phyloP scores from a whole-genome alignment of 2,329 filamentous ascomycete genomes.

The Ophiostoma ips region DNA sequence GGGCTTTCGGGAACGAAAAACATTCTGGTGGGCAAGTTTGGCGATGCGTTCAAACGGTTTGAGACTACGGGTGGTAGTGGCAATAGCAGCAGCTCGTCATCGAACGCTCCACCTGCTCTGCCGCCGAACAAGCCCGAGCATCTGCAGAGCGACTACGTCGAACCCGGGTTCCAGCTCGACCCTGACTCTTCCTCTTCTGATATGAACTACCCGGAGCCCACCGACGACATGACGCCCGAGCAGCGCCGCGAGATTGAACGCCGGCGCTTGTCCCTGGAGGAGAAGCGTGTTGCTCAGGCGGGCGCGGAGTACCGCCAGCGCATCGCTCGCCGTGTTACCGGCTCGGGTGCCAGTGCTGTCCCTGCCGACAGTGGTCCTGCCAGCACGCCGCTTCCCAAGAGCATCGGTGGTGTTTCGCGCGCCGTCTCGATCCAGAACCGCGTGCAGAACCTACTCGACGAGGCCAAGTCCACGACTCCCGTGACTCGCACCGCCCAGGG shows the following conservation, averaged over 20 bases:
- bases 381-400: slow-evolving; percentile 26
- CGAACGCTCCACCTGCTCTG: background rate
- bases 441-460: slow-evolving; percentile 71
- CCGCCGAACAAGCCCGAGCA: slow-evolving; percentile 34
- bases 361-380: slow-evolving; percentile 13
- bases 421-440: slow-evolving; percentile 85
- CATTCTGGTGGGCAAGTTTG: slow-evolving; percentile 76
- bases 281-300: slow-evolving; percentile 75
- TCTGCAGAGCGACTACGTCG: slow-evolving; percentile 51
- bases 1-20: slow-evolving; percentile 64
- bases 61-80: slow-evolving; percentile 35
- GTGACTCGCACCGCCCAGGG: slow-evolving; percentile 66
- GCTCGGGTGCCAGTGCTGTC: background rate
- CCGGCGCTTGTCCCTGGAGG: slow-evolving; percentile 67
- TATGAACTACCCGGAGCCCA: slow-evolving; percentile 42
- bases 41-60: slow-evolving; percentile 86
- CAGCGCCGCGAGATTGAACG: slow-evolving; percentile 83
- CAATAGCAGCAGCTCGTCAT: slow-evolving; percentile 16
- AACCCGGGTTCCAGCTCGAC: slow-evolving; percentile 49
- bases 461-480: slow-evolving; percentile 47
- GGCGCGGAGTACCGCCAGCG: slow-evolving; percentile 77
- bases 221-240: slow-evolving; percentile 67
- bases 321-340: slow-evolving; percentile 46
- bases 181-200: slow-evolving; percentile 42
- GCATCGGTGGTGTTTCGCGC: slow-evolving; percentile 44